phyloP scores from a whole-genome alignment of 305 asterid genomes.

The Solanum hybrid region DNA sequence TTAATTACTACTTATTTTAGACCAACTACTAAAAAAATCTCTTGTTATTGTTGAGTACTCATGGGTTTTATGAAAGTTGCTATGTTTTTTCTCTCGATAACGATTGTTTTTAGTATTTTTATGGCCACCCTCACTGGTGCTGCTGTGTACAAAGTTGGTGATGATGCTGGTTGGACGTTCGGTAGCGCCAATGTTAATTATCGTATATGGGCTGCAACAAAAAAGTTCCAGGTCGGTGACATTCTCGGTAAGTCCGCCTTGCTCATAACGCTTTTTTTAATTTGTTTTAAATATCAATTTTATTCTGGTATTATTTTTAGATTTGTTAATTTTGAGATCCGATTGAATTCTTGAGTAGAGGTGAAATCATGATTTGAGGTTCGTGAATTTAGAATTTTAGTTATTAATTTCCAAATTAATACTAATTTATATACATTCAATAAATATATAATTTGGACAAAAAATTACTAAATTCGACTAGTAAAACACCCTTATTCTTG shows the following conservation, averaged over 20 bases:
- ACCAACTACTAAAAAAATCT: not conserved
- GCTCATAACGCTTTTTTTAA: no score
- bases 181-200: slow-evolving; percentile 24
- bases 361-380: not conserved
- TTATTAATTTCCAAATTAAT: not conserved
- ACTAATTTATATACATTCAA: not conserved
- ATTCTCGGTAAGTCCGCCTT: slow-evolving; percentile 22
- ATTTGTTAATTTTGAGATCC: not conserved
- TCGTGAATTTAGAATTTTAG: not conserved
- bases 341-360: not conserved
- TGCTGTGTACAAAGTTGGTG: slow-evolving; percentile 40
- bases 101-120: slow-evolving; percentile 1
- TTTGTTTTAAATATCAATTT: no score
- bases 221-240: slow-evolving; percentile 32
- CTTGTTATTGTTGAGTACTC: not conserved
- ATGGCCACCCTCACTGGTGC: not conserved
- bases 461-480: not conserved
- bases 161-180: slow-evolving; percentile 31
- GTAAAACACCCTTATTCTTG: not conserved
- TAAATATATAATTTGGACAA: not conserved
- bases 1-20: not conserved
- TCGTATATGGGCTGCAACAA: slow-evolving; percentile 36
- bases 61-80: not conserved
- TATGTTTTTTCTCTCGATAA: slow-evolving; percentile 7
- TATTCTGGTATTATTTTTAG: not conserved